Conservation (phyloP, 352 stramenopile species). For the Phytophthora megakarya region DNA sequence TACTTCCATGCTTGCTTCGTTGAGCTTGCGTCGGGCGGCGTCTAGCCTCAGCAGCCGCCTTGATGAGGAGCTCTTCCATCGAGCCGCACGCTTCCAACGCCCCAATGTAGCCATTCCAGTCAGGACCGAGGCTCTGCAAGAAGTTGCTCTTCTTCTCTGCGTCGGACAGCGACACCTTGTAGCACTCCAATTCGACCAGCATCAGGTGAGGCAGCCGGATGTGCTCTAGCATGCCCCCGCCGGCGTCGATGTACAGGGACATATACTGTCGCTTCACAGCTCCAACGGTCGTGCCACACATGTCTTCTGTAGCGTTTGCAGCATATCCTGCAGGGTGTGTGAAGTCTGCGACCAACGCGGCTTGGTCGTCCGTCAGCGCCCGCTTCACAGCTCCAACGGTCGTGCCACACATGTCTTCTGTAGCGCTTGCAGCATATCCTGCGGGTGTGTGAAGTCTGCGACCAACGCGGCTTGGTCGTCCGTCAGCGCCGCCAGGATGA, state of each 20-base stretch:
- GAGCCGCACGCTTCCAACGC: not conserved
- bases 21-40: not conserved
- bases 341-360: not conserved
- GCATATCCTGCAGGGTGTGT: not conserved
- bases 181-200: slow-evolving; percentile 6
- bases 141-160: slow-evolving; percentile 18
- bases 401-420: slow-evolving; percentile 1
- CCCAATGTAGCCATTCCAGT: slow-evolving; percentile 21
- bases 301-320: not conserved
- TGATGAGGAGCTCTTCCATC: slow-evolving; percentile 9
- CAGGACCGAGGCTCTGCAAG: slow-evolving; percentile 9
- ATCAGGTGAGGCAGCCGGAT: slow-evolving; percentile 11
- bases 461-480: not conserved
- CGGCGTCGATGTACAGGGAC: not conserved
- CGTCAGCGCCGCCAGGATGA: not conserved
- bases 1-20: not conserved
- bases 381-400: not conserved
- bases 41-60: slow-evolving; percentile 10
- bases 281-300: not conserved
- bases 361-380: not conserved
- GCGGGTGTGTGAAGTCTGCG: not conserved
- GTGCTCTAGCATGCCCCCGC: not conserved
- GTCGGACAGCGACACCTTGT: slow-evolving; percentile 7
- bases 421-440: not conserved
- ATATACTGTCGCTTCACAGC: not conserved